These are phyloP conservation scores for Haplosporangium gracile DNA, from an alignment of 192 early-diverging fungal species.

Conservation along the genomic window DNA sequence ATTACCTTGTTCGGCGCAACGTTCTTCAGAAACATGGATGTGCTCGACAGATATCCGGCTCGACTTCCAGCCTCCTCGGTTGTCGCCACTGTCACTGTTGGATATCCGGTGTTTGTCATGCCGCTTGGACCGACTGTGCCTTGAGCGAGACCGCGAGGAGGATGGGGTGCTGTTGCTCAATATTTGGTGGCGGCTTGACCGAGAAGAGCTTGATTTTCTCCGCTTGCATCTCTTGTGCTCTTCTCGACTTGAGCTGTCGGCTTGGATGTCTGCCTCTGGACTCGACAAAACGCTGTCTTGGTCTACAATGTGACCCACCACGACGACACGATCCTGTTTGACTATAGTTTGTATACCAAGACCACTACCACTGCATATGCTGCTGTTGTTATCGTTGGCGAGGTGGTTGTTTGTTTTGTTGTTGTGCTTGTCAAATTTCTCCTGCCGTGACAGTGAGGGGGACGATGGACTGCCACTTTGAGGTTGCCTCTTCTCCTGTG, in stretches of 20 bases:
- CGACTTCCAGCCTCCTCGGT: neutral
- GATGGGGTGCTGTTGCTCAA: neutral
- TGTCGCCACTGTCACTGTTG: neutral
- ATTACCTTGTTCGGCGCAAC: neutral
- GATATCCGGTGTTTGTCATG: neutral
- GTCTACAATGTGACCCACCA: neutral
- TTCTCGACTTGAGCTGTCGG: neutral
- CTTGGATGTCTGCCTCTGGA: neutral
- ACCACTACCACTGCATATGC: neutral
- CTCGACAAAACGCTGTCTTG: neutral
- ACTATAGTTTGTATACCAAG: neutral
- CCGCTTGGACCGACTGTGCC: neutral
- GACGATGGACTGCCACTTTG: neutral
- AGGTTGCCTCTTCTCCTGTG: neutral
- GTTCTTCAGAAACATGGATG: neutral
- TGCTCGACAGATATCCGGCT: neutral
- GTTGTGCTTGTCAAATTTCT: neutral
- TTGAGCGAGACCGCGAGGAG: neutral
- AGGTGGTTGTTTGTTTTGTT: neutral
- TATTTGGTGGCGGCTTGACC: neutral
- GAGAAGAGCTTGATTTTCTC: constrained; percentile 4
- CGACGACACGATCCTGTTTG: neutral
- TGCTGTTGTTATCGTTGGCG: constrained; percentile 1
- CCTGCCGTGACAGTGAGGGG: neutral
- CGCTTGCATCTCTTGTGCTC: neutral